Conservation (phyloP, 78 protist genomes). For the Tieghemostelium lacteum region DNA sequence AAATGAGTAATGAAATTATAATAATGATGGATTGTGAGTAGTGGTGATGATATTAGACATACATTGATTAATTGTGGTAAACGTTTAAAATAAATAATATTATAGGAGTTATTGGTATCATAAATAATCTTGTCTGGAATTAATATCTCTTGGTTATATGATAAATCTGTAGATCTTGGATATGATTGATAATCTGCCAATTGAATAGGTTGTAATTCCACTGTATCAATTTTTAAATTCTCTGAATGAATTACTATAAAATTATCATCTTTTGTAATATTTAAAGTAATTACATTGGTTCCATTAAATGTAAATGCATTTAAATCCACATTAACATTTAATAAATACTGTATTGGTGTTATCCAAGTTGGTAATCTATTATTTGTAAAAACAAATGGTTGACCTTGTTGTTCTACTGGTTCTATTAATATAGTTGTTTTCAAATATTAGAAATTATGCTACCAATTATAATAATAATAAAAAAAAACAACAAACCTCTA, state of each 20-base stretch:
- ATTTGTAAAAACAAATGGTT: conserved; percentile 22
- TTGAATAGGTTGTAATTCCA: neutral
- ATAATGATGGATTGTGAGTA: too few relatives aligned
- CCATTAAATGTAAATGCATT: conserved; percentile 38
- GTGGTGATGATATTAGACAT: neutral
- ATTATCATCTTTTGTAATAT: conserved; percentile 10
- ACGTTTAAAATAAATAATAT: conserved; percentile 32
- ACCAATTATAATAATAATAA: neutral
- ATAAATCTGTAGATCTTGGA: neutral
- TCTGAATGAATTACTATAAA: conserved; percentile 62
- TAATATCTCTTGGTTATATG: neutral
- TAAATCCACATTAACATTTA: conserved; percentile 21
- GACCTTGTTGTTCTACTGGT: neutral
- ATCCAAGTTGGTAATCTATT: conserved; percentile 43
- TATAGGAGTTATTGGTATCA: conserved; percentile 43
- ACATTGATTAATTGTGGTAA: conserved; percentile 9
- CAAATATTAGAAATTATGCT: neutral
- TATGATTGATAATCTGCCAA: neutral
- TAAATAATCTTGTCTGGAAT: conserved; percentile 3
- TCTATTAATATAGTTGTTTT: neutral
- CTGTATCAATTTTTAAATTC: conserved; percentile 2
- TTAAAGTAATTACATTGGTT: conserved; percentile 11
- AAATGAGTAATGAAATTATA: too few relatives aligned
- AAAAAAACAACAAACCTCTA: neutral
- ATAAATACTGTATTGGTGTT: conserved; percentile 57